These are phyloP conservation scores for Chytriomyces confervae DNA, from an alignment of 192 early-diverging fungal genomes.

Conservation along the genomic window DNA sequence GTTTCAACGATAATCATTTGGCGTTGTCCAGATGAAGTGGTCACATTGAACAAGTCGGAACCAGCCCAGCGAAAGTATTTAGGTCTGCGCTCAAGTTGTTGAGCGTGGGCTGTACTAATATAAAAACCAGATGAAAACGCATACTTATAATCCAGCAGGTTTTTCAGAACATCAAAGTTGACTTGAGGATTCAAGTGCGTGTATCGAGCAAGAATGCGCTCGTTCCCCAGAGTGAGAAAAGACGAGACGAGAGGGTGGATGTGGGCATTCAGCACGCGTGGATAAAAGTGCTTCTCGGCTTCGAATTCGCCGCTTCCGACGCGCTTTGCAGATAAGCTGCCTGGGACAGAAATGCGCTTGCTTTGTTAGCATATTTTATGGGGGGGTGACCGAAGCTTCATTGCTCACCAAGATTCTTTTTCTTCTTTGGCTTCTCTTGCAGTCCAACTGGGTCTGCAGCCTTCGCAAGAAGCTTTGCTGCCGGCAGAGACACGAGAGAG, in stretches of 20 bases:
- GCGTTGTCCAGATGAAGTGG: constrained; percentile 77
- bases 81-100: constrained; percentile 43
- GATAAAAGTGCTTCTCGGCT: no score
- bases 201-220: constrained; percentile 72
- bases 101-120: no score
- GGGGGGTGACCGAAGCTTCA: no score
- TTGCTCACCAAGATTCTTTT: no score
- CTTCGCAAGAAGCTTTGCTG: no score
- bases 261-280: constrained; percentile 81
- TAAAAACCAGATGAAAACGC: background rate
- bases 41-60: constrained; percentile 47
- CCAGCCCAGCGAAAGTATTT: constrained; percentile 87
- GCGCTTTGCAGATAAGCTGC: constrained; percentile 3
- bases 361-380: no score
- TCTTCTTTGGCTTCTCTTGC: no score
- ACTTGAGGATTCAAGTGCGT: constrained; percentile 86
- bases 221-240: constrained; percentile 67
- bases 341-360: background rate
- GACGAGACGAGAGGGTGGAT: constrained; percentile 87
- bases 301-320: constrained; percentile 55
- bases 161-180: constrained; percentile 63
- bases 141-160: constrained; percentile 55
- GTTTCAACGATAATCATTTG: constrained; percentile 80
- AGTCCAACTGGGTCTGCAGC: no score
- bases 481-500: no score